Conservation (phyloP, 192 early-diverging fungal genomes). For the Coemansia sp. region DNA sequence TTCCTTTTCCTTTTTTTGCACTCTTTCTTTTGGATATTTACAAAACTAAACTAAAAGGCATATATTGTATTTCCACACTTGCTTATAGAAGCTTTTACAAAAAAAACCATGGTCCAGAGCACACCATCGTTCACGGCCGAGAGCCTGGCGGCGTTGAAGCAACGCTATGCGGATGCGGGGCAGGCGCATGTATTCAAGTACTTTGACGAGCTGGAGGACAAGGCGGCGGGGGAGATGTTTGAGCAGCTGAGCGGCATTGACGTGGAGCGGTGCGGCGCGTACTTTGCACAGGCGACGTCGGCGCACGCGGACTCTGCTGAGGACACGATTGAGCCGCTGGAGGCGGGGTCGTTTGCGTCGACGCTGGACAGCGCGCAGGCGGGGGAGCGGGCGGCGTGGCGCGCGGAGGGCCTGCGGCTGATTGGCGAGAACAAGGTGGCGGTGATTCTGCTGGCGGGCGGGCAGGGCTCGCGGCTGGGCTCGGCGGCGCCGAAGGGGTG, state of each 20-base stretch:
- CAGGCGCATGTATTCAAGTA: slow-evolving; percentile 89
- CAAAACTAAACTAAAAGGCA: too few species aligned
- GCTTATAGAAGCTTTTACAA: neutral
- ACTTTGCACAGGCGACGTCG: slow-evolving; percentile 73
- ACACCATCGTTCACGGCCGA: slow-evolving; percentile 49
- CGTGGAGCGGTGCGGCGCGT: slow-evolving; percentile 75
- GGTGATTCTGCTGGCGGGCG: slow-evolving; percentile 92
- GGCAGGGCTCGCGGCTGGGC: slow-evolving; percentile 82
- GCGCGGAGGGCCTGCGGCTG: slow-evolving; percentile 66
- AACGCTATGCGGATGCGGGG: slow-evolving; percentile 64
- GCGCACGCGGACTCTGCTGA: slow-evolving; percentile 45
- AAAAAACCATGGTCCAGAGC: slow-evolving; percentile 34
- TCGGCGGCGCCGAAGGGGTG: slow-evolving; percentile 88
- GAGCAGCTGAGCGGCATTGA: slow-evolving; percentile 72
- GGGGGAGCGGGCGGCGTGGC: slow-evolving; percentile 64
- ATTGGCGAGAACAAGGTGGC: slow-evolving; percentile 89
- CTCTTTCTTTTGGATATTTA: neutral
- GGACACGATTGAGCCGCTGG: slow-evolving; percentile 70
- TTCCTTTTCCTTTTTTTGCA: too few species aligned
- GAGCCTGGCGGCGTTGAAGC: slow-evolving; percentile 53
- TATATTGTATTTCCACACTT: neutral
- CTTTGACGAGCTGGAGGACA: slow-evolving; percentile 65
- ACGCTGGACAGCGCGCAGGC: slow-evolving; percentile 53
- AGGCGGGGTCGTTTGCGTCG: slow-evolving; percentile 66
- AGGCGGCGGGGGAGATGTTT: slow-evolving; percentile 59